Evolutionary conservation across 164 flowering plant genomes (phyloP).

Genomic region (Vitis amurensis): DNA sequence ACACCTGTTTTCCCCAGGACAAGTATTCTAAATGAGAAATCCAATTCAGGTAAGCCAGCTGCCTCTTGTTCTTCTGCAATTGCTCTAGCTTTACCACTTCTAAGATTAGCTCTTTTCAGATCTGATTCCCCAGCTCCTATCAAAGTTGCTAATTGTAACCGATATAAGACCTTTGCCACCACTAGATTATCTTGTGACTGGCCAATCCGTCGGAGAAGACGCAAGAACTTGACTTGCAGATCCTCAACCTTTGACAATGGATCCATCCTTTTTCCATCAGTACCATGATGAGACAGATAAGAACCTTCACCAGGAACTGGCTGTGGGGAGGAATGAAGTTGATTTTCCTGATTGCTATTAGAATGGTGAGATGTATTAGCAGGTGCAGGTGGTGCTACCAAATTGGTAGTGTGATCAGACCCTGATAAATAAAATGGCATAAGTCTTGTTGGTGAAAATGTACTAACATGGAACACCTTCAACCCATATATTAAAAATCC

Average conservation of each 20-base stretch:
- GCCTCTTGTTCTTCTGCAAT: conserved; percentile 67
- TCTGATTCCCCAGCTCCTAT: conserved; percentile 75
- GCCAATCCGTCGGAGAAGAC: conserved; percentile 66
- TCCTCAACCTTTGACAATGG: conserved; percentile 68
- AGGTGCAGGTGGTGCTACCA: conserved; percentile 19
- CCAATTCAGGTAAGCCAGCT: conserved; percentile 52
- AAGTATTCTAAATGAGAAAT: conserved; percentile 72
- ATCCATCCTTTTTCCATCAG: conserved; percentile 32
- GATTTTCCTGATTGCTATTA: conserved; percentile 31
- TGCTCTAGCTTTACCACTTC: conserved; percentile 46
- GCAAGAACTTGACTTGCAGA: conserved; percentile 74
- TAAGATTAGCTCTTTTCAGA: conserved; percentile 47
- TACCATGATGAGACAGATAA: conserved; percentile 16
- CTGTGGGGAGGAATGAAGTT: conserved; percentile 13
- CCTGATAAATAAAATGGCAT: conserved; percentile 20
- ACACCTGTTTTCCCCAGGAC: conserved; percentile 93
- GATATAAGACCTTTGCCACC: conserved; percentile 79
- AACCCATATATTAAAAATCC: neutral
- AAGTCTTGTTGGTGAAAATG: conserved; percentile 2
- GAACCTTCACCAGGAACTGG: conserved; percentile 33
- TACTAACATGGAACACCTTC: neutral
- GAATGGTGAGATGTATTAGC: conserved; percentile 25
- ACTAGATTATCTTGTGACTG: conserved; percentile 52
- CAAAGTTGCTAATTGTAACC: conserved; percentile 74
- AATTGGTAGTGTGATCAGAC: conserved; percentile 26